Evolutionary conservation across 1,284 basidiomycete genomes (phyloP), one percentile per base, ranked within the genome.

Genomic region (Leccinum angustisporum): DNA sequence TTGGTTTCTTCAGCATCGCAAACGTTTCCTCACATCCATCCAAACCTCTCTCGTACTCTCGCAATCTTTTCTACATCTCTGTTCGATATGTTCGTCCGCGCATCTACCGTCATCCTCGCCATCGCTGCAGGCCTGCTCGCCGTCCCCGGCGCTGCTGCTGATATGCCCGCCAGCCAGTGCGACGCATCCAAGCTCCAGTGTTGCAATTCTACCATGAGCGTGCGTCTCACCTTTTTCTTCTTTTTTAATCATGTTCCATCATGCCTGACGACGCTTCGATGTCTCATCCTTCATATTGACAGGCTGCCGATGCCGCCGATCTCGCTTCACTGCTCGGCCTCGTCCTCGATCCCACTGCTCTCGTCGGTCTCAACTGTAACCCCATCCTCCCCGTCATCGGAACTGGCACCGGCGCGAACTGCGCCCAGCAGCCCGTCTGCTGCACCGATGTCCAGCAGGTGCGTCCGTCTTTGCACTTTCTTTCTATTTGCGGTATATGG

Each of bases 11-110:
- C 27, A 55, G 48, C 33, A 21, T 55, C 31, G 10, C 48, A 54
- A 25, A 46, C 38, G 7, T 36, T 50, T 56, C 51, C 34, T 8
- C 14, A 0, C 57, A 11, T 21, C 21, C 14, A 43, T 3, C 43
- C 43, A 46, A 18, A 21, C 43, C 43, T 46, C 40, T 21, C 18
- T 21, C 18, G 18, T 21, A 21, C 18, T 21, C 18, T 43, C n/a
- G 59, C 27, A 25, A 33, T 48, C 33, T 5, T 43, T 27, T 36
- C 34, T 6, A n/a, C 31, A 25, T 10, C 10, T 18, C 18, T 7
- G n/a, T 43, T 53, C 54, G 1, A 7, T 56, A 68, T 72, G 67
- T 65, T 68, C 33, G 3, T 67, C 33, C 58, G 61, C 40, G 48
- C 30, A 11, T 65, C 52, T 5, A 54, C 54, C 30, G 11, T 72